phyloP scores from a whole-genome alignment of 176 grass and related monocot genomes.

The Oryza meridionalis region DNA sequence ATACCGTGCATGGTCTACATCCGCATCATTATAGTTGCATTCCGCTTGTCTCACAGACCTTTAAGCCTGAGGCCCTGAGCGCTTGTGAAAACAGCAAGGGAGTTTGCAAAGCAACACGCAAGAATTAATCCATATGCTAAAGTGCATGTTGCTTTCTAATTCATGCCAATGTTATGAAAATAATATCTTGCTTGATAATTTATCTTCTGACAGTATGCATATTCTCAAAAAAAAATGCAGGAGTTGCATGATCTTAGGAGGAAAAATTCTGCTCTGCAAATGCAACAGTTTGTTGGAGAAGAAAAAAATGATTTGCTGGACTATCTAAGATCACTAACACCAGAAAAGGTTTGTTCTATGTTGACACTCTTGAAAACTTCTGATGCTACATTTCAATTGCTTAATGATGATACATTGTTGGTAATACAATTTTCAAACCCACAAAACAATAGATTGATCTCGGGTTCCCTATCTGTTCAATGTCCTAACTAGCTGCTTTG shows the following conservation, averaged over 20 bases:
- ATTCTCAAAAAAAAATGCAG: constrained; percentile 45
- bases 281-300: constrained; percentile 95
- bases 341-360: constrained; percentile 69
- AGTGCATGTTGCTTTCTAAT: not conserved
- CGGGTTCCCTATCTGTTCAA: not conserved
- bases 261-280: constrained; percentile 84
- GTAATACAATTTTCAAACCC: not conserved
- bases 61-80: not conserved
- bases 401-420: constrained; percentile 10
- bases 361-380: not conserved
- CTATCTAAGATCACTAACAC: constrained; percentile 86
- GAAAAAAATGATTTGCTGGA: constrained; percentile 94
- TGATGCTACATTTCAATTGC: not conserved
- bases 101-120: not conserved
- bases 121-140: not conserved
- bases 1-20: not conserved
- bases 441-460: not conserved
- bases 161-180: not conserved
- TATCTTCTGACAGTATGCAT: not conserved
- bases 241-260: constrained; percentile 79
- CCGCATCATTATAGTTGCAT: not conserved
- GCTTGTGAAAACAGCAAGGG: not conserved
- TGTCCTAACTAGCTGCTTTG: constrained; percentile 39
- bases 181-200: constrained; percentile 8
- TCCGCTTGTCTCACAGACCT: not conserved